These are phyloP conservation scores for Corylus avellana DNA, from an alignment of 306 rosid species.

Conservation along the genomic window DNA sequence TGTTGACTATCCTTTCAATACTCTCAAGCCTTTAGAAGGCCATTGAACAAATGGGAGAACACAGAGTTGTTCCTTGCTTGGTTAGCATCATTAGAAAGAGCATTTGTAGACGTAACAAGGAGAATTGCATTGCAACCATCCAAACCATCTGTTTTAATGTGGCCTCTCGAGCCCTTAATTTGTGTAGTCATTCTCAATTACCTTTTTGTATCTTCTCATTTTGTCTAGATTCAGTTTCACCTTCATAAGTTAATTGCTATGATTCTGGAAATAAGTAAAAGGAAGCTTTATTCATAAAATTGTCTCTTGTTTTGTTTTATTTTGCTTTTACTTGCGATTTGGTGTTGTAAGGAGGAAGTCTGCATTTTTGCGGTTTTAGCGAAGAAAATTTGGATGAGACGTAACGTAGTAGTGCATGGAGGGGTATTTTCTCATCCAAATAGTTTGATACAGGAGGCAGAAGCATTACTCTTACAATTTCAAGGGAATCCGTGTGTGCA, in stretches of 20 bases:
- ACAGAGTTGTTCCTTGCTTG: slow-evolving; percentile 70
- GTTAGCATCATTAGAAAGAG: slow-evolving; percentile 58
- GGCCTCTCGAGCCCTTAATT: slow-evolving; percentile 1
- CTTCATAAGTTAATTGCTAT: slow-evolving; percentile 37
- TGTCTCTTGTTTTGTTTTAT: not conserved
- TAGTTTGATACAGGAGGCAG: too few species aligned
- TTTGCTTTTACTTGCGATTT: too few species aligned
- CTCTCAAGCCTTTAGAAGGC: slow-evolving; percentile 72
- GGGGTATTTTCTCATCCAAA: too few species aligned
- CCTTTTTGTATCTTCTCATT: slow-evolving; percentile 52
- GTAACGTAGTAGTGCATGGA: too few species aligned
- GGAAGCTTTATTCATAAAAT: slow-evolving; percentile 15
- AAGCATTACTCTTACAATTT: too few species aligned
- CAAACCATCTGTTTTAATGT: slow-evolving; percentile 55
- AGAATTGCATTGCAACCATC: slow-evolving; percentile 70
- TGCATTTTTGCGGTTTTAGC: too few species aligned
- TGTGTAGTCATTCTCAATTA: slow-evolving; percentile 36
- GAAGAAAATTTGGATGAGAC: too few species aligned
- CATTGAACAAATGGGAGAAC: slow-evolving; percentile 74
- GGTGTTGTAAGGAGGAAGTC: too few species aligned
- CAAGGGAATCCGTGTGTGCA: too few species aligned
- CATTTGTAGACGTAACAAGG: slow-evolving; percentile 70
- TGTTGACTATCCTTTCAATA: slow-evolving; percentile 72
- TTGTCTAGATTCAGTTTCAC: slow-evolving; percentile 28
- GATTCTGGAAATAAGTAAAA: slow-evolving; percentile 40